Percentiles rank a stretch among this genome's conserved stretches.
These are phyloP conservation scores for Acephala macrosclerotiorum DNA, from an alignment of 2,329 filamentous ascomycete species.

Conservation along the genomic window DNA sequence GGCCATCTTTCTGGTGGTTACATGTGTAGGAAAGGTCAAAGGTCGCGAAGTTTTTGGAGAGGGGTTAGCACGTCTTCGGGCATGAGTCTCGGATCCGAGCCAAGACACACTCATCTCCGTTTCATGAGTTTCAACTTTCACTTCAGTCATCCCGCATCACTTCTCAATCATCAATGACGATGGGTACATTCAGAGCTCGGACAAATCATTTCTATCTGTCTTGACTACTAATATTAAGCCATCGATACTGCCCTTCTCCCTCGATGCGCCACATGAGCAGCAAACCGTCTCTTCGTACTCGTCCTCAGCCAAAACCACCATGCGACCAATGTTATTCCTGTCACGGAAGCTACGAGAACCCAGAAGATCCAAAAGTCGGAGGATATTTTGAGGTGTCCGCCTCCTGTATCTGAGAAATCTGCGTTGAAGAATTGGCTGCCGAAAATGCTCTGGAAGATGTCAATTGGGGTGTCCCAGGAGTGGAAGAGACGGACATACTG, in stretches of 20 bases:
- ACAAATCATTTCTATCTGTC: too few relatives aligned
- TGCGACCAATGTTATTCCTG: background rate
- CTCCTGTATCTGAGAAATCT: slow-evolving; percentile 5
- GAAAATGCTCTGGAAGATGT: slow-evolving; percentile 6
- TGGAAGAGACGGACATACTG: background rate
- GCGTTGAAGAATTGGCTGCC: slow-evolving; percentile 15
- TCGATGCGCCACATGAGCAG: slow-evolving; percentile 3
- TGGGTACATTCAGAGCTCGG: too few relatives aligned
- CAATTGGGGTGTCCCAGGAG: background rate
- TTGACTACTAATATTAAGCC: background rate
- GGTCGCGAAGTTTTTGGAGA: too few relatives aligned
- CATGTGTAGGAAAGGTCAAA: too few relatives aligned
- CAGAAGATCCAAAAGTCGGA: slow-evolving; percentile 14
- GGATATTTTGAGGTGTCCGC: background rate
- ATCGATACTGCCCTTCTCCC: slow-evolving; percentile 2
- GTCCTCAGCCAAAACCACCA: slow-evolving; percentile 8
- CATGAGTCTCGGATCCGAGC: too few relatives aligned
- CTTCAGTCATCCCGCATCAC: too few relatives aligned
- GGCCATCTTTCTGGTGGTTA: too few relatives aligned
- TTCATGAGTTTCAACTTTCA: too few relatives aligned
- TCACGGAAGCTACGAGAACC: background rate
- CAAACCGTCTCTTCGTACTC: slow-evolving; percentile 9
- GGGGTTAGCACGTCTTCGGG: too few relatives aligned
- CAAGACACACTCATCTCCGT: too few relatives aligned
- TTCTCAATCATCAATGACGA: too few relatives aligned